phyloP scores from a whole-genome alignment of 106 monocot genomes.

The Triglochin maritima region DNA sequence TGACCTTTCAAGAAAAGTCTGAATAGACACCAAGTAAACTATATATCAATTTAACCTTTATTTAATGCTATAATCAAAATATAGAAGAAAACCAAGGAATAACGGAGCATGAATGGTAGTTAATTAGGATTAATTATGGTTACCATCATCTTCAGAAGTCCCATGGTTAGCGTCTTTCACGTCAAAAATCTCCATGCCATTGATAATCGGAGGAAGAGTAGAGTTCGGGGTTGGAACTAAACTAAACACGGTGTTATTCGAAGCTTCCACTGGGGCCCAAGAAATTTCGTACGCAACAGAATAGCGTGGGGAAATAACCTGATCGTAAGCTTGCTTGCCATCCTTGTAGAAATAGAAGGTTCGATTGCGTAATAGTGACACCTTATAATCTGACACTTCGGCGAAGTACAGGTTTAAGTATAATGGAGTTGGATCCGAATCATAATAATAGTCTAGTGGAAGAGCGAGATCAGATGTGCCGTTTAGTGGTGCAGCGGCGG shows the following conservation, averaged over 20 bases:
- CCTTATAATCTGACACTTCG: not conserved
- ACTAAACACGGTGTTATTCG: not conserved
- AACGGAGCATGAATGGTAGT: too few species aligned
- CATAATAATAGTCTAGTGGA: not conserved
- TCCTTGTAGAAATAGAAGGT: not conserved
- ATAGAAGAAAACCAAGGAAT: too few species aligned
- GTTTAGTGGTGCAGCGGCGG: not conserved
- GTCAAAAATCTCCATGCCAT: not conserved
- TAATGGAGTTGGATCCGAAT: not conserved
- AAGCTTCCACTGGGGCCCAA: fast-evolving
- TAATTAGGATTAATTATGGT: too few species aligned
- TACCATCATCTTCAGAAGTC: too few species aligned
- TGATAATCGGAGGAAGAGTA: not conserved
- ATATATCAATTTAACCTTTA: too few species aligned
- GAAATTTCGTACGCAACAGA: not conserved
- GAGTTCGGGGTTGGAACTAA: not conserved
- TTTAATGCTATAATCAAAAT: too few species aligned
- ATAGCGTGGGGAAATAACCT: not conserved
- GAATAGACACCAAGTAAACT: too few species aligned
- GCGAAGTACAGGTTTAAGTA: conserved; percentile 22
- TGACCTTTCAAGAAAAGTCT: too few species aligned
- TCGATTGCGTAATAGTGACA: not conserved
- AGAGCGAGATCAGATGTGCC: not conserved
- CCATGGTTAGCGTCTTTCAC: too few species aligned
- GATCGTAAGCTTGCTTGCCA: not conserved